phyloP scores from a whole-genome alignment of 148 eudicot species.

The Rhododendron ovatum region DNA sequence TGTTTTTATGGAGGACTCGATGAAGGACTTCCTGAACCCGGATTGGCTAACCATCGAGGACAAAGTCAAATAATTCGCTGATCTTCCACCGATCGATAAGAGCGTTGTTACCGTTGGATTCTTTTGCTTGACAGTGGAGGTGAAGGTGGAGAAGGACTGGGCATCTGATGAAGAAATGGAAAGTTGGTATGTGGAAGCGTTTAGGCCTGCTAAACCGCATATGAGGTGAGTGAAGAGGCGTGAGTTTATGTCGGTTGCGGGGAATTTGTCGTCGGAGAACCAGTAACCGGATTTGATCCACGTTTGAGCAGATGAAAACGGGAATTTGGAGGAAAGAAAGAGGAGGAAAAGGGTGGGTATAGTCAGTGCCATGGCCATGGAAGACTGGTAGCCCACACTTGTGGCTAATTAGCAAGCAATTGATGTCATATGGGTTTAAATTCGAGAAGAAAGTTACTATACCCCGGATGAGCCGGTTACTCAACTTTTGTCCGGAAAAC shows the following conservation, averaged over 20 bases:
- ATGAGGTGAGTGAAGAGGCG: neutral
- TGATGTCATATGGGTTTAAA: too few relatives aligned
- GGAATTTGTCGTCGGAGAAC: neutral
- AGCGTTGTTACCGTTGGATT: neutral
- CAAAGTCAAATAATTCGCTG: neutral
- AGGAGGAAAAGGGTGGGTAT: neutral
- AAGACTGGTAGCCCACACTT: too few relatives aligned
- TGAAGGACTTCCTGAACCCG: conserved; percentile 25
- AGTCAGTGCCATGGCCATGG: neutral
- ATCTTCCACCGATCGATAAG: neutral
- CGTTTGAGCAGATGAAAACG: neutral
- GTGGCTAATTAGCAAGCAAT: too few relatives aligned
- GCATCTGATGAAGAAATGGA: neutral
- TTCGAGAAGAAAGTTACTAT: too few relatives aligned
- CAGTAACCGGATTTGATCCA: neutral
- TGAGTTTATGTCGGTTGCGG: neutral
- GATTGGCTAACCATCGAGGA: conserved; percentile 13
- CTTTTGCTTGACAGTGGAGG: neutral
- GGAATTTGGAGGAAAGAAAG: neutral
- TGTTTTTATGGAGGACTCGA: conserved; percentile 29
- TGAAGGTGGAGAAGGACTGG: neutral
- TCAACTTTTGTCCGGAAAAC: too few relatives aligned
- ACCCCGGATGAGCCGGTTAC: too few relatives aligned
- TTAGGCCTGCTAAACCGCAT: neutral
- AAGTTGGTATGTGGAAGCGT: neutral